Conservation (phyloP, 2,329 filamentous ascomycete genomes). For the Aspergillus fischeri region DNA sequence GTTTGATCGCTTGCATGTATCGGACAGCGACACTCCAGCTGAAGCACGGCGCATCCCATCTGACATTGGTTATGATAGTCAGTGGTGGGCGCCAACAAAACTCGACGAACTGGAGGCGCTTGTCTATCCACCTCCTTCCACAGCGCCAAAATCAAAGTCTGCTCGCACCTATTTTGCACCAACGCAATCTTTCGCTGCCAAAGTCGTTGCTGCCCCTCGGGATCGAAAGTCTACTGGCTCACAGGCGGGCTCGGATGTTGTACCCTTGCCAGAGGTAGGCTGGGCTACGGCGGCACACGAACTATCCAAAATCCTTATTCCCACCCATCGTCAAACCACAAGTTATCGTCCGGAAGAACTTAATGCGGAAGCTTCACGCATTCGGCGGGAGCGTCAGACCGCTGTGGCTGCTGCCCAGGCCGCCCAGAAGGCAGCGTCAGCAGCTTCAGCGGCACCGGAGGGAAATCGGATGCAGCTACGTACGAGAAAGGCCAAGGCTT, state of each 20-base stretch:
- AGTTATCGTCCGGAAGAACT: slow-evolving; percentile 79
- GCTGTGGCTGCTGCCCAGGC: slow-evolving; percentile 41
- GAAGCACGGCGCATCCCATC: slow-evolving; percentile 6
- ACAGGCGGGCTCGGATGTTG: slow-evolving; percentile 52
- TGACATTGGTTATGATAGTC: slow-evolving; percentile 54
- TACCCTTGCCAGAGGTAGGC: slow-evolving; percentile 74
- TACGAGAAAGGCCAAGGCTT: slow-evolving; percentile 57
- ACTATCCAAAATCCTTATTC: slow-evolving; percentile 76
- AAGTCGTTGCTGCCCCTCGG: slow-evolving; percentile 65
- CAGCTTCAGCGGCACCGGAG: slow-evolving; percentile 27
- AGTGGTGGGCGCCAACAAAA: slow-evolving; percentile 66
- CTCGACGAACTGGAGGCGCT: slow-evolving; percentile 67
- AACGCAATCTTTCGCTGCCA: slow-evolving; percentile 82
- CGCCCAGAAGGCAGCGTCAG: slow-evolving; percentile 24
- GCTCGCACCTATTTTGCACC: slow-evolving; percentile 76
- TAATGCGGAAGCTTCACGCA: slow-evolving; percentile 61
- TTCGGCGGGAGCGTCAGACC: slow-evolving; percentile 62
- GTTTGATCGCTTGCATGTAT: slow-evolving; percentile 40
- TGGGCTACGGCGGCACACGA: slow-evolving; percentile 85
- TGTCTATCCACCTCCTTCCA: slow-evolving; percentile 48
- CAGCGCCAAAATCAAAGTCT: slow-evolving; percentile 51
- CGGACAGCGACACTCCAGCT: slow-evolving; percentile 7
- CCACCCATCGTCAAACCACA: slow-evolving; percentile 65
- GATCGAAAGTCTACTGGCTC: slow-evolving; percentile 39
- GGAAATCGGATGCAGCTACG: slow-evolving; percentile 68